Evolutionary conservation across 169 alveolate genomes (phyloP), one percentile per base, ranked within the genome.

Genomic region (Plasmodium cynomolgi): DNA sequence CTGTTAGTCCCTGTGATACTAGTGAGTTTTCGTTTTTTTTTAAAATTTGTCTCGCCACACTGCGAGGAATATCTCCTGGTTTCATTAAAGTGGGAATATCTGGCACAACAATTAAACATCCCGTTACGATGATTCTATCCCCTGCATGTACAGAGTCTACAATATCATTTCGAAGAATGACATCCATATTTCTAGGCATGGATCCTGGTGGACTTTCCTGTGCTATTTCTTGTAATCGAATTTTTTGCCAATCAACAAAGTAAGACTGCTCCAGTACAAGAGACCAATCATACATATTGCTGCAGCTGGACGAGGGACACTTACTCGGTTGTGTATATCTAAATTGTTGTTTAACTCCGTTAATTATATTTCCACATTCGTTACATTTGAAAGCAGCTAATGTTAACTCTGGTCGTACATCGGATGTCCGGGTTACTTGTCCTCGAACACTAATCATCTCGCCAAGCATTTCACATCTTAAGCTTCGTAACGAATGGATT

Each of bases 91-190:
- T 96, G 8, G 98, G 98, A 17, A 99, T 96, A 92, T 99, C 99
- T 8, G 99, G 99, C n/a, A 98, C 98, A 9, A 98, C 99, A 39
- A 98, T 97, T 58, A 99, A 95, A 41, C 98, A 75, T 3, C 97
- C 99, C 41, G 99, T 98, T 58, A 98, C 97, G 56, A 96, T 96
- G 26, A 98, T 97, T 68, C 98, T 97, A 95, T 99, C 99, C 34
- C 99, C 99, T 9, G 99, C 99, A 92, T 99, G 98, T 15, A 99
- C 99, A 17, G 96, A 92, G 95, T 98, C 99, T 26, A 98, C 99
- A 72, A 98, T 95, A 80, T 98, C 99, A 83, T 98, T 97, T 72
- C 99, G 96, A 83, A 98, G 95, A 29, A 99, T 98, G 3, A 98
- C 98, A 92, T 99, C 99, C 83, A 99, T 98, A 34, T 99, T 98